phyloP scores from a whole-genome alignment of 768 basidiomycete species.

The Boletus pseudo-olivaceus region DNA sequence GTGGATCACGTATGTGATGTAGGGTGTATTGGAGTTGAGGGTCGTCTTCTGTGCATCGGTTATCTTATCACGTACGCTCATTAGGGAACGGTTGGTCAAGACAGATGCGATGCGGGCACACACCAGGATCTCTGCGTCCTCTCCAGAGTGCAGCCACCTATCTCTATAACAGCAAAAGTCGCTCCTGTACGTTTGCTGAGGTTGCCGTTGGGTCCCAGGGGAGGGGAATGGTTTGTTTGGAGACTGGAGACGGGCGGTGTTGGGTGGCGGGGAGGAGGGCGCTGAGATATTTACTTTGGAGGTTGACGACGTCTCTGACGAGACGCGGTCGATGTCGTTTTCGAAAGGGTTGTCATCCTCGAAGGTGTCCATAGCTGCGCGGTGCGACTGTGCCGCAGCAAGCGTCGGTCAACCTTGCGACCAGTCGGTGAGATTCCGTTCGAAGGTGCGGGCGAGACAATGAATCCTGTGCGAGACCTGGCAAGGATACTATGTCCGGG shows the following conservation, averaged over 20 bases:
- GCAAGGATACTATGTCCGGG: not conserved
- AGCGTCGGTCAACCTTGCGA: not conserved
- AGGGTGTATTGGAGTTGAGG: conserved; percentile 80
- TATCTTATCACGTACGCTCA: conserved; percentile 53
- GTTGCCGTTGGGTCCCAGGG: conserved; percentile 50
- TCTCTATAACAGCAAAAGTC: conserved; percentile 80
- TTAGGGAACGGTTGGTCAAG: conserved; percentile 4
- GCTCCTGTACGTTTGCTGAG: conserved; percentile 56
- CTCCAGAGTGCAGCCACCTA: conserved; percentile 74
- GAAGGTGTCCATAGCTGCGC: conserved; percentile 35
- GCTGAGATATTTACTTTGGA: conserved; percentile 40
- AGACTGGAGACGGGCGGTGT: conserved; percentile 44
- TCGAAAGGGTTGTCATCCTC: conserved; percentile 72
- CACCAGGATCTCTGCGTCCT: conserved; percentile 78
- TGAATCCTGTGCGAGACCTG: not conserved
- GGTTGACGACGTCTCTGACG: conserved; percentile 35
- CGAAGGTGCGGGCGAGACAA: not conserved
- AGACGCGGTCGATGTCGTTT: conserved; percentile 36
- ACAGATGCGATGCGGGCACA: conserved; percentile 23
- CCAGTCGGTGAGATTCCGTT: not conserved
- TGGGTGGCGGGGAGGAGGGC: conserved; percentile 53
- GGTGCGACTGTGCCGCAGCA: not conserved
- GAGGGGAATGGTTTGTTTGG: conserved; percentile 53
- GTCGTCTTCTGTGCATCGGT: conserved; percentile 94
- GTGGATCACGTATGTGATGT: conserved; percentile 91